Percentiles rank a stretch among this genome's conserved stretches.
phyloP scores from a whole-genome alignment of 2,329 filamentous ascomycete species.

The Myriosclerotinia duriaeana region DNA sequence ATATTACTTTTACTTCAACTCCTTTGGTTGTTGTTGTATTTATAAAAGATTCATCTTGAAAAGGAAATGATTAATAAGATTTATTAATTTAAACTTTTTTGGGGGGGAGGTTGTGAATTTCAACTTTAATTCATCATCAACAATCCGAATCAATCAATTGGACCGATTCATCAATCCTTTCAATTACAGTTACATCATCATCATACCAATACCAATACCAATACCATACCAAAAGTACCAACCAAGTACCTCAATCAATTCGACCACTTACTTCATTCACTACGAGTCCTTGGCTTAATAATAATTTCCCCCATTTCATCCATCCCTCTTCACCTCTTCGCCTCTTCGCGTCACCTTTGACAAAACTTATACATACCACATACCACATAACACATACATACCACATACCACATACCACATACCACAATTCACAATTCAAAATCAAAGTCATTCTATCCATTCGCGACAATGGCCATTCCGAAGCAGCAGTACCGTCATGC shows the following conservation, averaged over 20 bases:
- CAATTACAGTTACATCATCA: neutral
- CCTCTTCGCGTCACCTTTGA: constrained; percentile 8
- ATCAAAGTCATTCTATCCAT: constrained; percentile 22
- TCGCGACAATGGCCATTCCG: constrained; percentile 33
- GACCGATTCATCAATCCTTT: neutral
- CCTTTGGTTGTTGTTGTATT: too few relatives aligned
- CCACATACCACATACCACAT: neutral
- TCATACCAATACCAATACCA: neutral
- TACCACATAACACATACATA: neutral
- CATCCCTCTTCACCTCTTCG: neutral
- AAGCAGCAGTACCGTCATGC: constrained; percentile 27
- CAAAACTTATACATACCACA: neutral
- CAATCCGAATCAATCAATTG: neutral
- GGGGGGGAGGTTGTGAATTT: neutral
- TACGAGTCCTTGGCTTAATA: neutral
- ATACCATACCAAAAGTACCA: too few relatives aligned
- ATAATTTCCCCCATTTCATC: neutral
- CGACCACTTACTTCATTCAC: neutral
- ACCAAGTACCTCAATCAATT: too few relatives aligned
- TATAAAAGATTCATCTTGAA: neutral
- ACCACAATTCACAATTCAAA: neutral
- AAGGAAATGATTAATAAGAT: neutral
- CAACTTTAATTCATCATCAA: constrained; percentile 11
- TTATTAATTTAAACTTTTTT: neutral
- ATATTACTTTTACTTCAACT: too few relatives aligned